Base-by-base conservation (phyloP, 768 basidiomycete species). In the Leccinum olivaceopallidum region DNA sequence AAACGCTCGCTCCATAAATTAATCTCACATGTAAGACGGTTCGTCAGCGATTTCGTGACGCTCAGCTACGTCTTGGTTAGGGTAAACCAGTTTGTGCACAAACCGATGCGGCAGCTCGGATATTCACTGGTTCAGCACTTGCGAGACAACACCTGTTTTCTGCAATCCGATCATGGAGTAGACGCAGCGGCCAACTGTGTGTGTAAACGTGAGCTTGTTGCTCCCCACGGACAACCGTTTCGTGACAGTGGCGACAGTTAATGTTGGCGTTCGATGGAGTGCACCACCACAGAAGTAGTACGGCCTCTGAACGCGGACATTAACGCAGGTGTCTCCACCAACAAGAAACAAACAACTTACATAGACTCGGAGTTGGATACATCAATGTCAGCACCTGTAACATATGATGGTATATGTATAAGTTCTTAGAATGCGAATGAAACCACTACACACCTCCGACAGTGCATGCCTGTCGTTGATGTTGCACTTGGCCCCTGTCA, bases 401-500 rank as follows among this genome's bases (percentile, higher is more conserved):
- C 28, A 34, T n/a, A 42, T 42, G 39, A 18, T n/a, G 39, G 5
- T 16, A 14, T 39, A 9, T 36, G 36, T 60, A 37, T 28, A 56
- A 48, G 47, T 22, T 6, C 34, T 63, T 22, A 28, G 28, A 28
- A 28, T 28, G 54, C 24, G 24, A 59, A 60, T 26, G 56, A 61
- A 62, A 26, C 53, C 36, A 59, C 24, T 34, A 70, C 82, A 64
- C 63, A 88, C 90, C 85, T 71, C 88, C 85, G 12, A 89, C 87
- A 6, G 89, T 86, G 92, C 95, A 95, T 6, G 87, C 76, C 58
- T 86, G 82, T 69, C 92, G 91, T 69, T 95, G 94, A 18, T 95
- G 80, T 67, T 93, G 92, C 58, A 94, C 75, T 63, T 81, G 79
- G 0, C 93, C 92, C 28, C 85, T 85, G 10, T 89, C 89, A 63